These are phyloP conservation scores for Maudiozyma turicensis DNA, from an alignment of 805 yeast species.

Conservation along the genomic window DNA sequence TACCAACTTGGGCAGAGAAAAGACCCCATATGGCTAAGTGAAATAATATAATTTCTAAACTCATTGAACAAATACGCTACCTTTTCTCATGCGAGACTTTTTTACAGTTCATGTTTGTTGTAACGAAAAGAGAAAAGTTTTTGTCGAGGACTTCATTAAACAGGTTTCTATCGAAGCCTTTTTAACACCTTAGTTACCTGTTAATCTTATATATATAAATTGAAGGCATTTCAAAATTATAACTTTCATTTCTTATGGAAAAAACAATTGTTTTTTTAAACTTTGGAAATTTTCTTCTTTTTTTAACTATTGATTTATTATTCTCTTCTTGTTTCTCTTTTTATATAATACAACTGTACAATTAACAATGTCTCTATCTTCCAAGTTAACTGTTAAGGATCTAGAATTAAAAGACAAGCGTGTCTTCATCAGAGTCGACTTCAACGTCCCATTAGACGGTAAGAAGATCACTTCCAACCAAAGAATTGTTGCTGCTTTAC, in stretches of 20 bases:
- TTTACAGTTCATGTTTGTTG: neutral
- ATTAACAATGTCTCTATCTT: constrained; percentile 74
- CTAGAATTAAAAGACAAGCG: constrained; percentile 80
- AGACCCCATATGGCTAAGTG: neutral
- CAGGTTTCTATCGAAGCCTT: no score
- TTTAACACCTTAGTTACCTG: no score
- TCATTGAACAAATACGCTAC: neutral
- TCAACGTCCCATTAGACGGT: constrained; percentile 93
- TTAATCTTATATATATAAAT: no score
- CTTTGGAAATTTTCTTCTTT: neutral
- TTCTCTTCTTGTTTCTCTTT: neutral
- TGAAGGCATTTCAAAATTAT: no score
- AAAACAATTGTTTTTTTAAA: no score
- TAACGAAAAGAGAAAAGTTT: no score
- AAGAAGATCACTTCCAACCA: constrained; percentile 97
- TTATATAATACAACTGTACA: neutral
- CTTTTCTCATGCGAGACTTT: neutral
- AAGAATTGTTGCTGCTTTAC: constrained; percentile 98
- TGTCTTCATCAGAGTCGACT: constrained; percentile 97
- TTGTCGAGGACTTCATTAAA: neutral
- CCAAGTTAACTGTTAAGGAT: constrained; percentile 89
- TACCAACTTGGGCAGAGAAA: neutral
- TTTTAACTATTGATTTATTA: neutral
- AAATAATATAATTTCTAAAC: no score
- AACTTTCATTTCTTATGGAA: no score